A percentile compares a stretch with the other conserved stretches of the same genome.
These are phyloP conservation scores for Pyrenula aspistea DNA, from an alignment of 495 filamentous ascomycete species.

Conservation along the genomic window DNA sequence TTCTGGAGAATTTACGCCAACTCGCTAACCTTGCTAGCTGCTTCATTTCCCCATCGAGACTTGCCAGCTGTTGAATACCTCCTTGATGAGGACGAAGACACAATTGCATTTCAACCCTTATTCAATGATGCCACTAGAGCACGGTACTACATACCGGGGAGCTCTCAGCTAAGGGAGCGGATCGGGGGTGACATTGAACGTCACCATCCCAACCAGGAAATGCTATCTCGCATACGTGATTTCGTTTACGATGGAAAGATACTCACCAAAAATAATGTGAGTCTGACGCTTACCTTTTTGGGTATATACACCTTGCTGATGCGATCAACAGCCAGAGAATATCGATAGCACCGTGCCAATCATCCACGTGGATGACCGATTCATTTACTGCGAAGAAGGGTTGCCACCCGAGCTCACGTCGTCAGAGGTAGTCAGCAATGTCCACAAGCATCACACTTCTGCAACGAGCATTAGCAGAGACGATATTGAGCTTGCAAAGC, in stretches of 20 bases:
- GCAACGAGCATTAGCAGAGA: constrained; percentile 30
- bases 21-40: constrained; percentile 50
- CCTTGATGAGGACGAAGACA: constrained; percentile 67
- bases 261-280: constrained; percentile 42
- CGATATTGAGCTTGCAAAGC: constrained; percentile 25
- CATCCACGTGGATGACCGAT: constrained; percentile 35
- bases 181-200: constrained; percentile 45
- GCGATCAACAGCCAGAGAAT: constrained; percentile 22
- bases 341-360: constrained; percentile 30
- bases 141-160: constrained; percentile 31
- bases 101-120: constrained; percentile 62
- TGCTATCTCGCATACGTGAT: constrained; percentile 56
- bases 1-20: constrained; percentile 64
- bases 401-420: constrained; percentile 32
- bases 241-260: constrained; percentile 54
- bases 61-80: constrained; percentile 53
- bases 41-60: constrained; percentile 43
- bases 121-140: constrained; percentile 33
- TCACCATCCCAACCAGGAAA: constrained; percentile 55
- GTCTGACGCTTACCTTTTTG: constrained; percentile 1
- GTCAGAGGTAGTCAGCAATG: constrained; percentile 21
- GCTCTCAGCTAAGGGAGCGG: constrained; percentile 37
- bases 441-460: constrained; percentile 24
- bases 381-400: constrained; percentile 44
- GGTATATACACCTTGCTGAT: not conserved